Evolutionary conservation across 2,329 filamentous ascomycete species (phyloP), one percentile per base, ranked within the genome.

Genomic region (Diplocarpon rosae): DNA sequence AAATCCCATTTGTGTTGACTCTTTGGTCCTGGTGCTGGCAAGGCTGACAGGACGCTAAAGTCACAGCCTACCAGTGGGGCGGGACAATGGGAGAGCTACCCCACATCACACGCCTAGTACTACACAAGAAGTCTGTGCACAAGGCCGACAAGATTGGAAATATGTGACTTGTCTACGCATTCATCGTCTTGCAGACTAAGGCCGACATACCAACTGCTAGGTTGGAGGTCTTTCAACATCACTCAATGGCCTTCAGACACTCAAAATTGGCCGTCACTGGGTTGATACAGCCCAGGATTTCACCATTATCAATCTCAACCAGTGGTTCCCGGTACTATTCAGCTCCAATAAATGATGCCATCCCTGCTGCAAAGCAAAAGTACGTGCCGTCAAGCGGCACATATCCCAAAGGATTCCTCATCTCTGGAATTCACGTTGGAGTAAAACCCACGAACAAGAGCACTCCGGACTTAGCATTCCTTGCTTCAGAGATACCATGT

Each of bases 401-500:
- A 15, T 96, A 96, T 60, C 92, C 92, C 4, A 80, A 85, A 63
- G 92, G 90, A 37, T 98, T 96, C 71, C 70, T 77, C 36, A 87
- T 85, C 27, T 87, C 87, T 11, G 90, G 86, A 51, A 85, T 86
- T 40, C 80, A 94, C 60, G 90, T 94, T 32, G 90, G 92, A 42
- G 88, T 98, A 56, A 98, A 98, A 69, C 78, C 88, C 12, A 81
- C 81, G 53, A 96, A 96, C 67, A 95, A 85, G 40, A 84, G 78
- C 51, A 89, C 89, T 65, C 88, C 90, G 28, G 92, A 98, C 63
- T 75, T 98, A 39, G 87, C 89, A 30, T 74, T 98, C 54, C 75
- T 98, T 52, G 80, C 83, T 14, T 96, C 92, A 6, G 86, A 95
- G 58, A 73, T 73, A 42, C 87, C 89, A 43, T 95, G 88, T 64